Evolutionary conservation across 768 basidiomycete species (phyloP).

Genomic region (Hygrophorus russula): DNA sequence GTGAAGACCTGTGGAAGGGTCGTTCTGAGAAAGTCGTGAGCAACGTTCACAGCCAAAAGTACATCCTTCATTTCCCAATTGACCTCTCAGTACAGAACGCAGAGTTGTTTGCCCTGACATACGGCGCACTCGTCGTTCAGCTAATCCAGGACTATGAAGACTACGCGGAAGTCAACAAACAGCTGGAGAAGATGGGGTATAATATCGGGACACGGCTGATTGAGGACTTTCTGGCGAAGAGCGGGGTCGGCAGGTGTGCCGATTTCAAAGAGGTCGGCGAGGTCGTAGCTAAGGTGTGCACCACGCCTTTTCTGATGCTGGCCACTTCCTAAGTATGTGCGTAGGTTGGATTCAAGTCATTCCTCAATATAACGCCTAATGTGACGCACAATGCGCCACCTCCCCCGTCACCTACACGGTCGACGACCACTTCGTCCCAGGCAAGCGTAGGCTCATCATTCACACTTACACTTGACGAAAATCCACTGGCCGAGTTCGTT

Average conservation of each 20-base stretch:
- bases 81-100: conserved; percentile 58
- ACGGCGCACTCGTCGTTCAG: conserved; percentile 96
- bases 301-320: too few relatives aligned
- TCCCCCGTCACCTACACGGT: conserved; percentile 36
- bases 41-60: not conserved
- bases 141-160: conserved; percentile 99
- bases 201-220: conserved; percentile 95
- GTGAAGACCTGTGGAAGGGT: conserved; percentile 94
- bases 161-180: conserved; percentile 89
- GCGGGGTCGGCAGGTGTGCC: conserved; percentile 80
- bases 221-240: conserved; percentile 94
- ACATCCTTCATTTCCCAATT: conserved; percentile 9
- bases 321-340: too few relatives aligned
- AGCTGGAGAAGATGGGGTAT: conserved; percentile 99
- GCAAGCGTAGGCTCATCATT: conserved; percentile 51
- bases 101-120: conserved; percentile 93
- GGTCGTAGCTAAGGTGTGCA: conserved; percentile 79
- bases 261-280: conserved; percentile 95
- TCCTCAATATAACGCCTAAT: conserved; percentile 83
- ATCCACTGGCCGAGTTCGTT: conserved; percentile 93
- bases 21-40: conserved; percentile 91
- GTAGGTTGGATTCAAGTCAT: conserved; percentile 96
- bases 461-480: conserved; percentile 84
- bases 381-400: conserved; percentile 60
- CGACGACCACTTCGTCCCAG: conserved; percentile 12